These are phyloP conservation scores for Aspergillus calidoustus DNA, from an alignment of 2,329 filamentous ascomycete species.

Conservation along the genomic window DNA sequence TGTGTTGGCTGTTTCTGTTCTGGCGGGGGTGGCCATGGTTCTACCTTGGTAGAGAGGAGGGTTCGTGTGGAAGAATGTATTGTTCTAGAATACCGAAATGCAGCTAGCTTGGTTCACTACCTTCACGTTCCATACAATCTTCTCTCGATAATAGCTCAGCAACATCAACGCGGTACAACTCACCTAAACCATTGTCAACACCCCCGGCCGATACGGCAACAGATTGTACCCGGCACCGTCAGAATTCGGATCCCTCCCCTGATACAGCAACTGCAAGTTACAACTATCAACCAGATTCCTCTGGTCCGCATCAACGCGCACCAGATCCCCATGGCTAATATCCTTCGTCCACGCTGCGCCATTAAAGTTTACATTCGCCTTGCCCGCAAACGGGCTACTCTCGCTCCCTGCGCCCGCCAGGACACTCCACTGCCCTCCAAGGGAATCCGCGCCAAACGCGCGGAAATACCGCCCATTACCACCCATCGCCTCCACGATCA, in stretches of 20 bases:
- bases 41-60: background rate
- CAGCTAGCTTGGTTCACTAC: background rate
- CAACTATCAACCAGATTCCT: conserved; percentile 67
- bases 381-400: conserved; percentile 66
- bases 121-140: no score
- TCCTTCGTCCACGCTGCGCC: conserved; percentile 69
- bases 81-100: background rate
- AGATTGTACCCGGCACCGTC: conserved; percentile 52
- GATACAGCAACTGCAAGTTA: conserved; percentile 68
- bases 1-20: background rate
- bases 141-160: no score
- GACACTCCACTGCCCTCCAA: conserved; percentile 62
- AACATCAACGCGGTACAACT: no score
- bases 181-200: background rate
- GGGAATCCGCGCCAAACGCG: conserved; percentile 64
- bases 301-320: conserved; percentile 63
- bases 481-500: conserved; percentile 69
- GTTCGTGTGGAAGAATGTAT: no score
- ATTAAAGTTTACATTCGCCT: conserved; percentile 57
- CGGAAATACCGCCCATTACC: conserved; percentile 66
- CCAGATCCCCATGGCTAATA: conserved; percentile 68
- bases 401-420: conserved; percentile 57
- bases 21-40: background rate
- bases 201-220: conserved; percentile 60
- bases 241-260: conserved; percentile 56